Base-by-base conservation (phyloP, 345 rosid genomes). In the Lepidium africanum region DNA sequence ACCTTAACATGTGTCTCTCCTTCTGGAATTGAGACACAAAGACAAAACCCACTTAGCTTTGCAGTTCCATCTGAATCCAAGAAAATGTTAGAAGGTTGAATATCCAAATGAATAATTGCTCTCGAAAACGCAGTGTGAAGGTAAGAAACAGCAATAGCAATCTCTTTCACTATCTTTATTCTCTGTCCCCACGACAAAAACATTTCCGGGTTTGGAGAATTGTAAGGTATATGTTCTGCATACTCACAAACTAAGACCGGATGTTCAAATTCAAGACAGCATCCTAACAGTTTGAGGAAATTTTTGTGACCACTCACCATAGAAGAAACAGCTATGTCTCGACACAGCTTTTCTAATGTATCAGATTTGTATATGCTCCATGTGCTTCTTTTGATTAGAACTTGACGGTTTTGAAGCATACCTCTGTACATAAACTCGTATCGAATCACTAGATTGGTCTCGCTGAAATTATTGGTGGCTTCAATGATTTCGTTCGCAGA, bases 231-330 rank as follows among this genome's bases (percentile, higher is more conserved):
- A 47, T 59, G 71, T 57, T 73, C 77, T 65, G 72, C 71, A 36
- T 73, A 59, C 55, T 73, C 77, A 13, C 72, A 73, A 2, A 73
- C 67, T 41, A 73, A 50, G 8, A 65, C 77, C 0, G 77, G 77
- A 59, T 65, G 30, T 5, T 65, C 77, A 12, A 73, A 66, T 10
- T 73, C 77, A 23, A 66, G 62, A 66, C 72, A 73, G 0, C 77
- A 73, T 11, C 77, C 77, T 23, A 66, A 59, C 56, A 73, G 10
- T 15, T 66, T 73, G 10, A 66, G 72, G 9, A 73, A 59, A 4
- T 73, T 73, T 10, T 66, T 66, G 42, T 73, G 77, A 35, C 77
- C 62, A 51, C 77, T 73, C 9, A 73, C 67, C 77, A 73, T 73
- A 0, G 77, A 73, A 5, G 77, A 73, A 17, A 73, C 61, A 0